Evolutionary conservation across 805 yeast species (phyloP).

Genomic region (Kazachstania bromeliacearum): DNA sequence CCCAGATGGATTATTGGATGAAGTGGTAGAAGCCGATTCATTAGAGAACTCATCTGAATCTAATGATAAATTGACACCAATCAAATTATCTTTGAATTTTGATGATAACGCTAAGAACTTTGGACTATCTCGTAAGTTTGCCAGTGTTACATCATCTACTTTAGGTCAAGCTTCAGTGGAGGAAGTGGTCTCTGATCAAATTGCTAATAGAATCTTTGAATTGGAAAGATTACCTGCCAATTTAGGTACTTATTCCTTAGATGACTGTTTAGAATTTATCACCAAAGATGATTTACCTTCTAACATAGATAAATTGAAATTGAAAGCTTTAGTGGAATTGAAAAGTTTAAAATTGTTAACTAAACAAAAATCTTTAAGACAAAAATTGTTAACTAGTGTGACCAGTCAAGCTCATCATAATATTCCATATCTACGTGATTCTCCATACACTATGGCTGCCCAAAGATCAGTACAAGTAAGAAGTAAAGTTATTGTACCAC

Average conservation of each 20-base stretch:
- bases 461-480: conserved; percentile 60
- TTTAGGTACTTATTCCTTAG: conserved; percentile 46
- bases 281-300: conserved; percentile 38
- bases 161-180: conserved; percentile 48
- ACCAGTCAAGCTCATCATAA: conserved; percentile 49
- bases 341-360: conserved; percentile 56
- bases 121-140: conserved; percentile 26
- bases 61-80: conserved; percentile 6
- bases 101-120: conserved; percentile 24
- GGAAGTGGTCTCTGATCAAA: conserved; percentile 41
- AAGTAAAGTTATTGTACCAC: conserved; percentile 59
- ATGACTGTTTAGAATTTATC: conserved; percentile 34
- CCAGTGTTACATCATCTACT: conserved; percentile 19
- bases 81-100: conserved; percentile 26
- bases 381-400: conserved; percentile 43
- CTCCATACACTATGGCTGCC: conserved; percentile 53
- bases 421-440: conserved; percentile 40
- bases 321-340: conserved; percentile 60
- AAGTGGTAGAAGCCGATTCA: too few species aligned
- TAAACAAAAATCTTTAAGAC: conserved; percentile 63
- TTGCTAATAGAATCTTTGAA: conserved; percentile 48
- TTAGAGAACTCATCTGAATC: background rate
- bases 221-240: conserved; percentile 62
- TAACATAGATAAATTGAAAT: conserved; percentile 47
- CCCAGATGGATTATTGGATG: conserved; percentile 42